Percentiles rank a stretch among this genome's conserved stretches.
Conservation (phyloP, 2,329 filamentous ascomycete genomes). For the Paraphaeosphaeria sporulosa region DNA sequence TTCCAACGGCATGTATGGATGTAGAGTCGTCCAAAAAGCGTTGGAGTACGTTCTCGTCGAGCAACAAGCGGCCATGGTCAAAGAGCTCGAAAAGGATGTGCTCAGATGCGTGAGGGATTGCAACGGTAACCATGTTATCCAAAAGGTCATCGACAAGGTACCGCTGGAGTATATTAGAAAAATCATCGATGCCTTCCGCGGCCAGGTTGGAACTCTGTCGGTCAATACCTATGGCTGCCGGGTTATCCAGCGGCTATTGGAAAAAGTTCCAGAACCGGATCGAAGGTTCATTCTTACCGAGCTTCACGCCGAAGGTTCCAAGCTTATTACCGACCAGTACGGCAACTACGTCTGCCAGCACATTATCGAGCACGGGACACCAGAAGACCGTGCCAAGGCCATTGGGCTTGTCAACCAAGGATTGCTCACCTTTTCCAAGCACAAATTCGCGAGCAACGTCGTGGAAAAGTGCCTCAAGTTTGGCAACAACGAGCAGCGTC, state of each 20-base stretch:
- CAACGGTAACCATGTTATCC: slow-evolving; percentile 96
- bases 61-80: slow-evolving; percentile 83
- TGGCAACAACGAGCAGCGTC: slow-evolving; percentile 73
- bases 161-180: slow-evolving; percentile 82
- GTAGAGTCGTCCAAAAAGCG: slow-evolving; percentile 95
- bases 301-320: slow-evolving; percentile 74
- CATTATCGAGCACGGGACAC: slow-evolving; percentile 79
- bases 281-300: slow-evolving; percentile 78
- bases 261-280: slow-evolving; percentile 77
- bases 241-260: slow-evolving; percentile 90
- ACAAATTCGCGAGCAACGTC: slow-evolving; percentile 97
- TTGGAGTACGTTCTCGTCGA: slow-evolving; percentile 91
- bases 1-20: slow-evolving; percentile 90
- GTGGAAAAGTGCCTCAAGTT: slow-evolving; percentile 89
- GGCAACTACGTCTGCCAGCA: slow-evolving; percentile 98
- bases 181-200: slow-evolving; percentile 81
- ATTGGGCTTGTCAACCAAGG: slow-evolving; percentile 76
- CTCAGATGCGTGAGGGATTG: slow-evolving; percentile 81
- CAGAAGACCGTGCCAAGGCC: slow-evolving; percentile 75
- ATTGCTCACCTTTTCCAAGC: slow-evolving; percentile 80
- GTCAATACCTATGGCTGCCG: slow-evolving; percentile 88
- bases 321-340: slow-evolving; percentile 84
- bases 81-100: slow-evolving; percentile 80
- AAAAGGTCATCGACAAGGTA: slow-evolving; percentile 86
- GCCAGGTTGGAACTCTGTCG: slow-evolving; percentile 76